These are phyloP conservation scores for Botrytis deweyae DNA, from an alignment of 2,329 filamentous ascomycete species.

Conservation along the genomic window DNA sequence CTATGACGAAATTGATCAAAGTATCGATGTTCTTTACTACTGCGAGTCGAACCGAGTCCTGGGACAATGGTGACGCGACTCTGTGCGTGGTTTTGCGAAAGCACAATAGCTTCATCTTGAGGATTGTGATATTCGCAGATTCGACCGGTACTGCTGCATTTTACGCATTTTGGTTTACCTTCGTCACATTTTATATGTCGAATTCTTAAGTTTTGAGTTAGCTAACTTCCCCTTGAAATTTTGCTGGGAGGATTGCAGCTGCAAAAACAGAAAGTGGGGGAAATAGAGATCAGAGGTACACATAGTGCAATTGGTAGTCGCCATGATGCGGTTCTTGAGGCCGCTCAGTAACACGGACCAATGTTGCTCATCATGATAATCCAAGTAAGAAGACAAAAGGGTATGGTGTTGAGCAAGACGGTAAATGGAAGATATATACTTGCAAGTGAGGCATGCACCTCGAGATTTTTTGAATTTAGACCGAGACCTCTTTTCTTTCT, in stretches of 20 bases:
- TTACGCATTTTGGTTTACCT: constrained; percentile 26
- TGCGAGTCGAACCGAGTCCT: constrained; percentile 12
- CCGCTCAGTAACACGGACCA: constrained; percentile 96
- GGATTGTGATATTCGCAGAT: constrained; percentile 24
- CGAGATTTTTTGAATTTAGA: constrained; percentile 15
- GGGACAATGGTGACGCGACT: constrained; percentile 11
- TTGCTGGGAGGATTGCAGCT: not conserved
- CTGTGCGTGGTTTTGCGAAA: not conserved
- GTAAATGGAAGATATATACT: constrained; percentile 7
- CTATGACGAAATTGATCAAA: constrained; percentile 26
- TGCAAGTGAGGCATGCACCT: constrained; percentile 19
- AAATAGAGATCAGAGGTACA: constrained; percentile 70
- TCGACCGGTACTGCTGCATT: constrained; percentile 23
- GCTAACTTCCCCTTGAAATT: not conserved
- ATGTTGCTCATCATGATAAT: constrained; percentile 74
- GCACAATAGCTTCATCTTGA: constrained; percentile 9
- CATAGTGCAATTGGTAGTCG: constrained; percentile 69
- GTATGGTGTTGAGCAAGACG: not conserved
- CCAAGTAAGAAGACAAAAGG: not conserved
- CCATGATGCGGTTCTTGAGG: constrained; percentile 87
- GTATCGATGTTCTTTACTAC: constrained; percentile 24
- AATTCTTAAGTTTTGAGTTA: constrained; percentile 16
- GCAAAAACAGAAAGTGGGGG: constrained; percentile 31
- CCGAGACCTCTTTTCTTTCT: constrained; percentile 9
- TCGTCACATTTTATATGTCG: constrained; percentile 31